Evolutionary conservation across 139 green algal genomes (phyloP), one percentile per base, ranked within the genome.

Genomic region (Micromonas commoda): DNA sequence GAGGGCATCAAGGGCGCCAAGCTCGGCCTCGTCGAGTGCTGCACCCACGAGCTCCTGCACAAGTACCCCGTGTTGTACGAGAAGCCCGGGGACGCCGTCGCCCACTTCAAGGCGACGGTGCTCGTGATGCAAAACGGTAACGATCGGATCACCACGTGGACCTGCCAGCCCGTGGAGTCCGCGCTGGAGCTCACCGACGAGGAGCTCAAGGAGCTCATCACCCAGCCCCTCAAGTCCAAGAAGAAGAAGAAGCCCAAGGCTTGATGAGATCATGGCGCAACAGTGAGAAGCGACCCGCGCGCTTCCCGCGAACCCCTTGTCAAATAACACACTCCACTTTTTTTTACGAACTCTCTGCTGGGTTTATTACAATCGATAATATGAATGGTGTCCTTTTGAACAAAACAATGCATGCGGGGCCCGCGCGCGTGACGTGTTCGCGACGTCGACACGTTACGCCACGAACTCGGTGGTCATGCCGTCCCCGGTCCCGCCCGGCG

Each of bases 21-120:
- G 52, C 81, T 97, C 77, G 93, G 93, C 2, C 82, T 99, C 51
- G 82, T 91, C 77, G 95, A 99, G 86, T 97, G 92, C 86, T 68
- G 97, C 32, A 93, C 89, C 73, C 93, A 98, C 84, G 90, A 92
- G 34, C 89, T 99, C 68, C 82, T 99, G 80, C 83, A 94, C 73
- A 79, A 92, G 2, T 99, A 97, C 88, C 95, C 95, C 24, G 95
- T 99, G 67, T 83, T 97, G 69, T 90, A 97, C 77, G 95, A 98
- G 85, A 97, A 96, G 87, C 39, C 52, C 0, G 88, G 80, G n/a
- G 85, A 88, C 67, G 60, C 87, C 57, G 89, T 92, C 23, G 89
- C 83, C n/a, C 94, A 98, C 86, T 83, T 97, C 80, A 99, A 99
- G 88, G 89, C 86, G 77, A 99, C 95, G 0, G 88, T 98, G 64